phyloP scores from a whole-genome alignment of 805 yeast species.

The Saccharomycopsis fermentans region DNA sequence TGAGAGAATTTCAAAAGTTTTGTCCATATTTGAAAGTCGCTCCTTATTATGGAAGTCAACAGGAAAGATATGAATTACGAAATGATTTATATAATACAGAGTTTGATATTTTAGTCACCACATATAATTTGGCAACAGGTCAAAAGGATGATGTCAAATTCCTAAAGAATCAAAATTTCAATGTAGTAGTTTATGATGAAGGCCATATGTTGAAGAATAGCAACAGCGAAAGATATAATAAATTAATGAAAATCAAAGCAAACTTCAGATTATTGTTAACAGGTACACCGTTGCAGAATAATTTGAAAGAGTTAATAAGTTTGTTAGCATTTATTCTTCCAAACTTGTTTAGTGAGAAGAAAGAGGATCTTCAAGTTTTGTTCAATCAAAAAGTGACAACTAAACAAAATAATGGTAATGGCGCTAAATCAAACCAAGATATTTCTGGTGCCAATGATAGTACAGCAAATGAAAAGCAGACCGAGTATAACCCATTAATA shows the following conservation, averaged over 20 bases:
- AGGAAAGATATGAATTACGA: constrained; percentile 78
- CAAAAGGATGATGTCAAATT: constrained; percentile 73
- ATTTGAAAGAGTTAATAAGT: constrained; percentile 81
- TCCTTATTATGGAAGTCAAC: constrained; percentile 87
- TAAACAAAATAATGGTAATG: constrained; percentile 15
- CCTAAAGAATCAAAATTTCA: constrained; percentile 62
- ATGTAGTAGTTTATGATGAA: constrained; percentile 90
- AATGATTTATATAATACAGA: constrained; percentile 46
- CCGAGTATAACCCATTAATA: constrained; percentile 62
- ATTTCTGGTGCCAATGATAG: background rate
- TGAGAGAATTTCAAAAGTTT: constrained; percentile 84
- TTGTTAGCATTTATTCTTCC: constrained; percentile 88
- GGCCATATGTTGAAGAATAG: constrained; percentile 96
- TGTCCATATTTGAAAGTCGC: constrained; percentile 75
- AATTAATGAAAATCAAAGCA: constrained; percentile 76
- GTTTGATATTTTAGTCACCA: constrained; percentile 87
- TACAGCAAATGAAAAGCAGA: constrained; percentile 29
- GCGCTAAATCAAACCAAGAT: constrained; percentile 21
- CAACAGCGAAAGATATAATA: constrained; percentile 72
- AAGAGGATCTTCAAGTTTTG: constrained; percentile 69
- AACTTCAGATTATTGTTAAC: constrained; percentile 81
- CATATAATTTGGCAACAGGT: constrained; percentile 87
- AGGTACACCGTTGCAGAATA: constrained; percentile 96
- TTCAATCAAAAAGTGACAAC: constrained; percentile 85
- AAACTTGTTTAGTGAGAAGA: constrained; percentile 62